Percentiles rank a stretch among this genome's conserved stretches.
phyloP scores from a whole-genome alignment of 2,329 filamentous ascomycete genomes.

The Colletotrichum tropicale region DNA sequence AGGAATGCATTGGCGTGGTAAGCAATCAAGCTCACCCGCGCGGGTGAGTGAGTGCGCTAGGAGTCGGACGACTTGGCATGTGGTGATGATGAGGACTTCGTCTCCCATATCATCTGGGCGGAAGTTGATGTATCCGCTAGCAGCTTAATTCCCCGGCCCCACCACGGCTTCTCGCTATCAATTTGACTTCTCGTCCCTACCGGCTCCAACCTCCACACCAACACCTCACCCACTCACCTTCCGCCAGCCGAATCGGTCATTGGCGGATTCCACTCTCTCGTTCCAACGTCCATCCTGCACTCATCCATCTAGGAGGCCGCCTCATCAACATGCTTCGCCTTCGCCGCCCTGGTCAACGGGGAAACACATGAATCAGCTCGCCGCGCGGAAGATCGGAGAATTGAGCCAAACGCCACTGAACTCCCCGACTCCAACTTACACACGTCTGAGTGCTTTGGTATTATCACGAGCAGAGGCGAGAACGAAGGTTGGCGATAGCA shows the following conservation, averaged over 20 bases:
- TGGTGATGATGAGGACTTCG: not conserved
- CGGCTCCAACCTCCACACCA: not conserved
- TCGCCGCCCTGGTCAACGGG: not conserved
- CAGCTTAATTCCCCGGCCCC: not conserved
- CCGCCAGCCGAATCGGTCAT: not conserved
- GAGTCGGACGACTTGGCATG: not conserved
- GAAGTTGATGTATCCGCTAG: not conserved
- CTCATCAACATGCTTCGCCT: not conserved
- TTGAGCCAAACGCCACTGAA: not conserved
- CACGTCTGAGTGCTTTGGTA: not conserved
- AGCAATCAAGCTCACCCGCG: conserved; percentile 1
- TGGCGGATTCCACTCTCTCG: not conserved
- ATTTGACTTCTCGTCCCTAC: not conserved
- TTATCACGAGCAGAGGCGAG: not conserved
- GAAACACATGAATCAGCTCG: conserved; percentile 3
- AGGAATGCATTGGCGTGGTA: not conserved
- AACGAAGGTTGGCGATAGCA: not conserved
- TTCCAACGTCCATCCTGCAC: conserved; percentile 5
- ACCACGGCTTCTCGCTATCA: not conserved
- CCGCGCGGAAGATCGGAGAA: not conserved
- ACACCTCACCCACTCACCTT: not conserved
- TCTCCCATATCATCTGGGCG: fast-evolving
- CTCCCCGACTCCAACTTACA: not conserved
- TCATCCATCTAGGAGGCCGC: not conserved
- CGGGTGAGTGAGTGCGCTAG: not conserved